Evolutionary conservation across 2,329 filamentous ascomycete species (phyloP), one percentile per base, ranked within the genome.

Genomic region (Cladosporium cucumerinum): DNA sequence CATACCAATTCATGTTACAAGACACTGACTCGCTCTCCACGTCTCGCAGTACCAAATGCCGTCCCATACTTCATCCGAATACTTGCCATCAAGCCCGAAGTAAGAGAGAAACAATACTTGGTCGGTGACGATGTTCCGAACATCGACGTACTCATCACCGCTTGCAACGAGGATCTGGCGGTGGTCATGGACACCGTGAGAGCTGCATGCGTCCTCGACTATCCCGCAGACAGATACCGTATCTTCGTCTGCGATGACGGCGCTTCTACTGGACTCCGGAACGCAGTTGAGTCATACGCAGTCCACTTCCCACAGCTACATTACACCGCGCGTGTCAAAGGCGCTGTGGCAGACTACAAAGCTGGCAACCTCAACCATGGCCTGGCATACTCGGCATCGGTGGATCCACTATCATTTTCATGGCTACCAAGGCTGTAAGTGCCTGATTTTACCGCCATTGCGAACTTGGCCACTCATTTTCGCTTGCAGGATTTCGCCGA

Each of bases 311-410:
- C 78, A 8, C 79, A 80, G 59, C 61, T 80, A 11, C 76, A 76
- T 66, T 82, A 83, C 68, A 77, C 77, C 63, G 73, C 78, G 5
- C 78, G 79, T 30, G 73, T 76, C 61, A 81, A 81, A 75, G 63
- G 43, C 69, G 58, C 73, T 72, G 48, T 74, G 72, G 34, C 73
- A 69, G 83, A 86, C 71, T 88, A 86, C 79, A 89, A 89, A 78
- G 85, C 86, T 1, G 86, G 86, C 59, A 89, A 89, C 71, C 77
- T 89, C 61, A 88, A 87, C 75, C 84, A 85, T 64, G 87, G 84
- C 36, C 66, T 70, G n/a, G 43, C 14, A 12, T 63, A 68, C 48
- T 62, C 60, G 4, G 60, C 48, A 30, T 54, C 60, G 25, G 11
- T 62, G 34, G 48, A 62, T 34, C 60, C 60, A 5, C 25, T 62